A percentile compares a stretch with the other conserved stretches of the same genome.
phyloP scores from a whole-genome alignment of 2,329 filamentous ascomycete genomes.

The Cordyceps javanica region DNA sequence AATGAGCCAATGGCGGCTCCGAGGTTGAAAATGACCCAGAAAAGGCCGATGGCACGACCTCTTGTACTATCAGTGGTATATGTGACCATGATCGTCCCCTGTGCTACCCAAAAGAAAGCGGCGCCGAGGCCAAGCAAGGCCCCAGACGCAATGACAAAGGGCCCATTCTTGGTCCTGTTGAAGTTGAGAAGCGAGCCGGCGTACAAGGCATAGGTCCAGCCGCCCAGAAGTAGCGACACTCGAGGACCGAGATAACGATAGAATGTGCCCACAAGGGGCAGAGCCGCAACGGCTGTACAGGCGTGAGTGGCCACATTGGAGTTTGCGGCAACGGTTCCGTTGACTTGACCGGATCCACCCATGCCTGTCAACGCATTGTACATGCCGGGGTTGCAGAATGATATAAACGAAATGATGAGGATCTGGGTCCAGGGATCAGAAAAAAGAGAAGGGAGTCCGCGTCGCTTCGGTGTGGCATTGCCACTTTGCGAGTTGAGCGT shows the following conservation, averaged over 20 bases:
- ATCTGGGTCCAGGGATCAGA: not conserved
- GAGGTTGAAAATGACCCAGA: conserved; percentile 43
- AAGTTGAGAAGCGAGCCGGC: not conserved
- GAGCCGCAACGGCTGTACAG: not conserved
- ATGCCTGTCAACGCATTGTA: conserved; percentile 1
- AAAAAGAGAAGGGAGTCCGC: not conserved
- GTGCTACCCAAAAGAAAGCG: conserved; percentile 1
- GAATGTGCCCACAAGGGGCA: not conserved
- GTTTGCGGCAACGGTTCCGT: not conserved
- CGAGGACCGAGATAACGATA: not conserved
- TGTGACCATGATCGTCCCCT: conserved; percentile 1
- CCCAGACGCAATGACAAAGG: not conserved
- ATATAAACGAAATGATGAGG: not conserved
- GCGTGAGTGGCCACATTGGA: not conserved
- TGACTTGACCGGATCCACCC: not conserved
- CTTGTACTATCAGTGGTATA: conserved; percentile 21
- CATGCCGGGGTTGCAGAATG: not conserved
- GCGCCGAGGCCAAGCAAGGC: not conserved
- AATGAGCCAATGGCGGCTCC: conserved; percentile 40
- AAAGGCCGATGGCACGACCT: conserved; percentile 36
- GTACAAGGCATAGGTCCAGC: not conserved
- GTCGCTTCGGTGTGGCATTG: not conserved
- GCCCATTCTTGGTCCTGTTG: not conserved
- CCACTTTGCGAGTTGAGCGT: not conserved
- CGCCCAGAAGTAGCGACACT: not conserved